Conservation (phyloP, 2,329 filamentous ascomycete genomes). For the Lanzia echinophila region DNA sequence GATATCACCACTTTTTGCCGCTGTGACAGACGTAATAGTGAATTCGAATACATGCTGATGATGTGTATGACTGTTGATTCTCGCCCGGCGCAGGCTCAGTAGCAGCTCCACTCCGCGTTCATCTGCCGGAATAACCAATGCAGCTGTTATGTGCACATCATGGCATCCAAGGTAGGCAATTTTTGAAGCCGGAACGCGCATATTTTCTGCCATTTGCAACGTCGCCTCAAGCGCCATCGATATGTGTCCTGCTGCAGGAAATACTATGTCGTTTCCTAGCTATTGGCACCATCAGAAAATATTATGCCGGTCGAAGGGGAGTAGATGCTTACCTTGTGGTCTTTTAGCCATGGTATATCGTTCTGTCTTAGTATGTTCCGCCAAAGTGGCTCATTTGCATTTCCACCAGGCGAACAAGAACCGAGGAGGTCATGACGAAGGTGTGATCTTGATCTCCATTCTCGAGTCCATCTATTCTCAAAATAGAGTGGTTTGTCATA, state of each 20-base stretch:
- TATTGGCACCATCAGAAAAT: not conserved
- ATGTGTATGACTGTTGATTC: not conserved
- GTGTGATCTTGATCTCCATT: constrained; percentile 34
- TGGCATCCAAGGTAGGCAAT: not conserved
- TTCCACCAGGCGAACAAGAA: constrained; percentile 22
- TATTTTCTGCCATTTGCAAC: not conserved
- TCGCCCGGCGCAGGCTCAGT: not conserved
- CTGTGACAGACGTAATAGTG: not conserved
- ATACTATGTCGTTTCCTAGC: not conserved
- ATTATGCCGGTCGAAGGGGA: not conserved
- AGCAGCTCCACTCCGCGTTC: not conserved
- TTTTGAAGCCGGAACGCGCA: not conserved
- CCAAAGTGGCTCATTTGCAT: constrained; percentile 12
- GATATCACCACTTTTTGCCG: not conserved
- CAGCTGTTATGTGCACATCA: not conserved
- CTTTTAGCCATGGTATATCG: constrained; percentile 36
- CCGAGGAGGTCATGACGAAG: constrained; percentile 35
- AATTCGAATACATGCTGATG: not conserved
- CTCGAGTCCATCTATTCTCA: constrained; percentile 41
- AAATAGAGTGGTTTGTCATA: constrained; percentile 43
- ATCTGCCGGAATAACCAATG: not conserved
- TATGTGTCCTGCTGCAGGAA: not conserved
- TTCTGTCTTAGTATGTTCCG: constrained; percentile 28
- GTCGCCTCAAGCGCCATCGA: not conserved
- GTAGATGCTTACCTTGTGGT: constrained; percentile 27